Conservation (phyloP, 805 yeast genomes). For the Kodamaea laetipori region DNA sequence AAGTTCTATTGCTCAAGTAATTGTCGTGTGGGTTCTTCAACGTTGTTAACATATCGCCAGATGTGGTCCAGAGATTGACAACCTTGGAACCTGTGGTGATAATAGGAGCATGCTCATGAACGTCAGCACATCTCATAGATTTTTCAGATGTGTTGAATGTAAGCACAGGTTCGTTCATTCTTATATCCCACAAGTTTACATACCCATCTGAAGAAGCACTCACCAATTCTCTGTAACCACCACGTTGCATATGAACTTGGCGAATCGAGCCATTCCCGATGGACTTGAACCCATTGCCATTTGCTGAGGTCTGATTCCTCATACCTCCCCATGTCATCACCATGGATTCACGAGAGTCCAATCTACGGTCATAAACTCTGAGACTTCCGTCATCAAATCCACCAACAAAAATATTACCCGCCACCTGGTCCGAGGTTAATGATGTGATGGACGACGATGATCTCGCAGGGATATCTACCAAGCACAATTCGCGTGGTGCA, state of each 20-base stretch:
- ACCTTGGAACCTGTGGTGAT: slow-evolving; percentile 84
- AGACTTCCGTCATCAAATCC: slow-evolving; percentile 92
- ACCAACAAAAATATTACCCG: slow-evolving; percentile 85
- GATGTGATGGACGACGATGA: slow-evolving; percentile 87
- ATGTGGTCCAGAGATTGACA: slow-evolving; percentile 80
- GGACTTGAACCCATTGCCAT: slow-evolving; percentile 23
- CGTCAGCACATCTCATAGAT: slow-evolving; percentile 65
- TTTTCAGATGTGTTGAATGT: slow-evolving; percentile 55
- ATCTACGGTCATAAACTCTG: slow-evolving; percentile 86
- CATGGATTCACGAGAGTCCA: slow-evolving; percentile 83
- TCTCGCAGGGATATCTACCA: slow-evolving; percentile 86
- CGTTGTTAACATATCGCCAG: slow-evolving; percentile 70
- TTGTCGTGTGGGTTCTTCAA: slow-evolving; percentile 53
- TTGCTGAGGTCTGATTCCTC: slow-evolving; percentile 27
- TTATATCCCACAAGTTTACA: slow-evolving; percentile 88
- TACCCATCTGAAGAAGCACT: slow-evolving; percentile 82
- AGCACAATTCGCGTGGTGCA: slow-evolving; percentile 88
- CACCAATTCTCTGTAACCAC: slow-evolving; percentile 87
- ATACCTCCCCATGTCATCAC: slow-evolving; percentile 71
- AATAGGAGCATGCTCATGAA: slow-evolving; percentile 96
- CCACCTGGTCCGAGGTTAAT: slow-evolving; percentile 91
- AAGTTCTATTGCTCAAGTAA: slow-evolving; percentile 47
- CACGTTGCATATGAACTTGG: slow-evolving; percentile 93
- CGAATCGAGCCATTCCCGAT: slow-evolving; percentile 56
- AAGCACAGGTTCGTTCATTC: slow-evolving; percentile 69